Percentiles rank a stretch among this genome's conserved stretches.
phyloP scores from a whole-genome alignment of 1,284 basidiomycete species.

The Schizophyllum commune region DNA sequence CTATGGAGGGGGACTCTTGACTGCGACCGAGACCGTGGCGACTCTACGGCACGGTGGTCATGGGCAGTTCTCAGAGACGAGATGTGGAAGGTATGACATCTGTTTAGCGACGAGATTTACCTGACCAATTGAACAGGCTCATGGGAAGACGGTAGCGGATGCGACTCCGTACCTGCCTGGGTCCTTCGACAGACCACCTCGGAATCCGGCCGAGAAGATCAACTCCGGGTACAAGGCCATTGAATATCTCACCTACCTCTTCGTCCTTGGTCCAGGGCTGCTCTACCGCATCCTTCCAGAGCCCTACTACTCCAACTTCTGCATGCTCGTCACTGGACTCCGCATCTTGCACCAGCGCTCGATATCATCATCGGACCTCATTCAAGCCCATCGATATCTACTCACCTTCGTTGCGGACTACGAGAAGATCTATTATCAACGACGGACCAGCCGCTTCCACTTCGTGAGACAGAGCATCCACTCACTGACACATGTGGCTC shows the following conservation, averaged over 20 bases:
- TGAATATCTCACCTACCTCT: conserved; percentile 25
- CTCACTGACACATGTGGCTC: conserved; percentile 20
- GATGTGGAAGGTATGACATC: conserved; percentile 16
- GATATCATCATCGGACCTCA: conserved; percentile 13
- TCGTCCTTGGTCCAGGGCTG: conserved; percentile 22
- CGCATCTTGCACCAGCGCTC: conserved; percentile 17
- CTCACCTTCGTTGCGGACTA: conserved; percentile 19
- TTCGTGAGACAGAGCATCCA: conserved; percentile 24
- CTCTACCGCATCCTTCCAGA: conserved; percentile 22
- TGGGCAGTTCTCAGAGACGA: conserved; percentile 16
- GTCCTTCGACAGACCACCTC: not conserved
- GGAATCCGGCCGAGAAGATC: conserved; percentile 14
- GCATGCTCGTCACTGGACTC: conserved; percentile 24
- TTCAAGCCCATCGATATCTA: conserved; percentile 14
- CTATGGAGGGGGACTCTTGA: conserved; percentile 21
- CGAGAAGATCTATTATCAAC: conserved; percentile 23
- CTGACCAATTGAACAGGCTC: no score
- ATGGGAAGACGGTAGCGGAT: not conserved
- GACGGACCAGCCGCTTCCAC: conserved; percentile 17
- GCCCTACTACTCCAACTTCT: conserved; percentile 23
- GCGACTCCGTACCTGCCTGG: not conserved
- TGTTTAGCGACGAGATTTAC: no score
- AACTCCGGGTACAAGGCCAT: conserved; percentile 22
- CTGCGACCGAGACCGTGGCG: conserved; percentile 10
- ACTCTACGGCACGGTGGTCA: conserved; percentile 17